These are phyloP conservation scores for Lycium ferocissimum DNA, from an alignment of 257 asterid genomes.

Conservation along the genomic window DNA sequence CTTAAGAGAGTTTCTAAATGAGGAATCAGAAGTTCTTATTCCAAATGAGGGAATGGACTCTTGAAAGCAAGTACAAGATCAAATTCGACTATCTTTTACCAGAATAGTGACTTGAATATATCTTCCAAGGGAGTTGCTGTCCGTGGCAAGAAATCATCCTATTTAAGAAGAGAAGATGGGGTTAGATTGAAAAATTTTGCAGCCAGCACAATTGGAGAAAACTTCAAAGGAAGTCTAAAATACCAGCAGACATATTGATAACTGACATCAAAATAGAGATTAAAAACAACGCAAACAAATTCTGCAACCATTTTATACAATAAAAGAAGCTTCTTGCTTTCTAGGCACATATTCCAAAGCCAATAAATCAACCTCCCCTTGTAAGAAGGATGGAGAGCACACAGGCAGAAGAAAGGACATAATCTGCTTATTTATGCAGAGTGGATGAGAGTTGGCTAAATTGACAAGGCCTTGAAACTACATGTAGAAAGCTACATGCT, in stretches of 20 bases:
- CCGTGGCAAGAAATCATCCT: constrained; percentile 94
- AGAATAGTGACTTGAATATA: constrained; percentile 85
- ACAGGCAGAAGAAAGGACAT: constrained; percentile 19
- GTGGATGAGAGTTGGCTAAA: neutral
- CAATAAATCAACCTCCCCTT: neutral
- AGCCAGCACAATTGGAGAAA: neutral
- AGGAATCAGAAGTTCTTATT: neutral
- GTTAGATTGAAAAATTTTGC: constrained; percentile 9
- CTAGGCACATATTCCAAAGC: neutral
- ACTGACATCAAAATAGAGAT: constrained; percentile 11
- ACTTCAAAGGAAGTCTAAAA: neutral
- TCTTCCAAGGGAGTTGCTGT: constrained; percentile 97
- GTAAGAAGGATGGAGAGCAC: neutral
- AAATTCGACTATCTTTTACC: constrained; percentile 51
- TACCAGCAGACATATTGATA: neutral
- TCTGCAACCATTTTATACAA: constrained; percentile 3
- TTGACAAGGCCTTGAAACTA: constrained; percentile 19
- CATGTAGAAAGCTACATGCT: constrained; percentile 1
- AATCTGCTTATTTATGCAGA: constrained; percentile 8
- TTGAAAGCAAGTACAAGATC: constrained; percentile 10
- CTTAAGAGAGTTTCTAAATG: neutral
- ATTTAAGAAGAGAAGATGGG: constrained; percentile 36
- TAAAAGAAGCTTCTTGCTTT: neutral
- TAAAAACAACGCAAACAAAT: neutral
- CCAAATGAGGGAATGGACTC: neutral